A percentile compares a stretch with the other conserved stretches of the same genome.
Evolutionary conservation across 2,329 filamentous ascomycete genomes (phyloP).

Genomic region (Fusarium sp.): DNA sequence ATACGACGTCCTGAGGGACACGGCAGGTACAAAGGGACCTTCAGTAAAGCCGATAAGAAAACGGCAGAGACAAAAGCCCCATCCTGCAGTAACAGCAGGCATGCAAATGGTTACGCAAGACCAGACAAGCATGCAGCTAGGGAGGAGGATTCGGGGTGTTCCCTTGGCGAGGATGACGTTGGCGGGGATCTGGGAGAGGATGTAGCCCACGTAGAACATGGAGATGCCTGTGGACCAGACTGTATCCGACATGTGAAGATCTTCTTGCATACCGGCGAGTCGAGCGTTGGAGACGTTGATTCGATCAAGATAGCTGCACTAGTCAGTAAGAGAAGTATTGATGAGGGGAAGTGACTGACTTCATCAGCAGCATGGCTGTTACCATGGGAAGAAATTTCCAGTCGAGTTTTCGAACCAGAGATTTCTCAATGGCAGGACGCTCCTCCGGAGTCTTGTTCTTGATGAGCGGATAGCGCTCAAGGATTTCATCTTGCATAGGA

Average conservation of each 20-base stretch:
- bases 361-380: slow-evolving; percentile 43
- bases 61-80: slow-evolving; percentile 45
- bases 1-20: slow-evolving; percentile 55
- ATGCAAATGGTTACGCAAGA: slow-evolving; percentile 56
- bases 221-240: slow-evolving; percentile 54
- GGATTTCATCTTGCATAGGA: slow-evolving; percentile 5
- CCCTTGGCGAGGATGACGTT: slow-evolving; percentile 56
- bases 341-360: slow-evolving; percentile 19
- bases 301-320: slow-evolving; percentile 57
- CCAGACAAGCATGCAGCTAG: slow-evolving; percentile 53
- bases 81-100: slow-evolving; percentile 48
- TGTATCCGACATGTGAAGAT: slow-evolving; percentile 47
- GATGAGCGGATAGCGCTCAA: slow-evolving; percentile 19
- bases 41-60: slow-evolving; percentile 47
- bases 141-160: slow-evolving; percentile 48
- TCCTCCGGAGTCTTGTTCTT: slow-evolving; percentile 3
- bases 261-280: slow-evolving; percentile 49
- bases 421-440: slow-evolving; percentile 38
- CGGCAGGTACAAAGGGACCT: slow-evolving; percentile 55
- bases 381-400: slow-evolving; percentile 43
- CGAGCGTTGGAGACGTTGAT: slow-evolving; percentile 59
- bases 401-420: slow-evolving; percentile 41
- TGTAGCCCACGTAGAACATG: slow-evolving; percentile 57
- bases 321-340: background rate
- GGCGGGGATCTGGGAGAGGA: slow-evolving; percentile 56